Percentiles rank a stretch among this genome's conserved stretches.
Evolutionary conservation across 1,284 basidiomycete genomes (phyloP).

Genomic region (Psilocybe mexicana): DNA sequence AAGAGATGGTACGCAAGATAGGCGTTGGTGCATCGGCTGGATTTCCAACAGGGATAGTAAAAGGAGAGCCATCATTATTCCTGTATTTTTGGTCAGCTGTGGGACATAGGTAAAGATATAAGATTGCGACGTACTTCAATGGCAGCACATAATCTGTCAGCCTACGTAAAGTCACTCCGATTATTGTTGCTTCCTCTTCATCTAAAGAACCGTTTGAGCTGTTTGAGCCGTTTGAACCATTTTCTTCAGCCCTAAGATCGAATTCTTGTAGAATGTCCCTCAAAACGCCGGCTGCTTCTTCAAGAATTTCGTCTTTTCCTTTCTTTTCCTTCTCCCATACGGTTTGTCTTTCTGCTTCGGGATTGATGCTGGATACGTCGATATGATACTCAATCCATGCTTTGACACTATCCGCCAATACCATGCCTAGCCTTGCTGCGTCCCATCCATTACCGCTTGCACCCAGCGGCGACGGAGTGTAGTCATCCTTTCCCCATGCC

Average conservation of each 20-base stretch:
- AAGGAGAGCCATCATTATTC: constrained; percentile 50
- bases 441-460: constrained; percentile 54
- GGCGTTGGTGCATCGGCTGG: constrained; percentile 52
- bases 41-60: constrained; percentile 53
- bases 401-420: constrained; percentile 51
- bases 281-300: constrained; percentile 65
- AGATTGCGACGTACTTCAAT: constrained; percentile 45
- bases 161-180: constrained; percentile 59
- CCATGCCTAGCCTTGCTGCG: constrained; percentile 54
- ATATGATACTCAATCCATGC: constrained; percentile 54
- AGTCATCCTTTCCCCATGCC: constrained; percentile 67
- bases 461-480: constrained; percentile 35
- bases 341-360: constrained; percentile 23
- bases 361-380: constrained; percentile 17
- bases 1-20: constrained; percentile 59
- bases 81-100: constrained; percentile 34
- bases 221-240: constrained; percentile 18
- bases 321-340: constrained; percentile 29
- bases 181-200: constrained; percentile 62
- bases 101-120: background rate
- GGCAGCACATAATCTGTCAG: constrained; percentile 56
- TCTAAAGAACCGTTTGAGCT: constrained; percentile 40
- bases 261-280: constrained; percentile 73
- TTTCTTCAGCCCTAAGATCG: constrained; percentile 61
- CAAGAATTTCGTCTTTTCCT: constrained; percentile 58